These are phyloP conservation scores for Jaltomata sinuosa DNA, from an alignment of 257 asterid species.

Conservation along the genomic window DNA sequence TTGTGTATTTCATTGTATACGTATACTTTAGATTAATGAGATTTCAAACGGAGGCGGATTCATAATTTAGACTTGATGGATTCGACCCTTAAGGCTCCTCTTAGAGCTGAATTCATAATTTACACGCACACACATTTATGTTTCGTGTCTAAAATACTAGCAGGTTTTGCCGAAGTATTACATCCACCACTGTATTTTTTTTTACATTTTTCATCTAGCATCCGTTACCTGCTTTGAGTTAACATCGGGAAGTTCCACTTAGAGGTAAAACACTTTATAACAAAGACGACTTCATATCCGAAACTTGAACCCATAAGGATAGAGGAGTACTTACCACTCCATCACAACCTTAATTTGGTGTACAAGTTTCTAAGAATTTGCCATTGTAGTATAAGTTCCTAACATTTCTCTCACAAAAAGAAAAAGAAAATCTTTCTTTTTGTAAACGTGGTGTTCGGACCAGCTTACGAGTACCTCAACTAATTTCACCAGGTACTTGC, in stretches of 20 bases:
- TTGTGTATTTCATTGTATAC: background rate
- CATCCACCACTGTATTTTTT: accelerated
- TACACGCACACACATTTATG: background rate
- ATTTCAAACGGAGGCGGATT: background rate
- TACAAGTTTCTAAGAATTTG: background rate
- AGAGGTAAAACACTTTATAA: accelerated
- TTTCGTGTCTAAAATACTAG: background rate
- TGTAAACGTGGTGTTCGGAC: background rate
- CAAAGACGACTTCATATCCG: background rate
- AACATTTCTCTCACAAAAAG: background rate
- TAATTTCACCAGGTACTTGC: background rate
- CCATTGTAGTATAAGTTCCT: background rate
- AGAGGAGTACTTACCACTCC: background rate
- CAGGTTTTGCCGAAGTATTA: background rate
- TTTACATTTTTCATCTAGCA: too few species aligned
- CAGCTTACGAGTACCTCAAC: background rate
- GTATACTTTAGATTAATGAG: background rate
- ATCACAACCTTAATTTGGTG: background rate
- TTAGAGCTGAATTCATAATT: background rate
- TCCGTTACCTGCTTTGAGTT: too few species aligned
- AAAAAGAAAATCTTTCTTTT: background rate
- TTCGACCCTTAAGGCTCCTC: background rate
- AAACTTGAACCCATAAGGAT: background rate
- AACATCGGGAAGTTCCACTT: background rate
- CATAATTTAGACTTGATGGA: background rate